Conservation (phyloP, 306 rosid genomes). For the Malus asiatica region DNA sequence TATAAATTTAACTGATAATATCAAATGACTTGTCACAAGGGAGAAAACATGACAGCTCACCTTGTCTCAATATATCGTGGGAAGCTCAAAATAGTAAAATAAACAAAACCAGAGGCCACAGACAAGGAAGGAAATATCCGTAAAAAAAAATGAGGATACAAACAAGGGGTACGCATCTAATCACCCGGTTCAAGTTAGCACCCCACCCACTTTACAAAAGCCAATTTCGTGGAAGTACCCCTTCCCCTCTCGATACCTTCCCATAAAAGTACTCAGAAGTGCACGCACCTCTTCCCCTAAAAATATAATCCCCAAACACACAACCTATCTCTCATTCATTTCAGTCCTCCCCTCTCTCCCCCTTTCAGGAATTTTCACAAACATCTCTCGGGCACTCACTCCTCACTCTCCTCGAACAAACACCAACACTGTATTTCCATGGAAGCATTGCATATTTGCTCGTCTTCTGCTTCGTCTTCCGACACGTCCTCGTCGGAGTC, state of each 20-base stretch:
- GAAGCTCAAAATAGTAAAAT: constrained; percentile 32
- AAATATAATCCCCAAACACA: constrained; percentile 10
- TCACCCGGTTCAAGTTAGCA: constrained; percentile 7
- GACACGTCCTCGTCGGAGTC: constrained; percentile 67
- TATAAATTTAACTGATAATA: too few species aligned
- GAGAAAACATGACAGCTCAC: neutral
- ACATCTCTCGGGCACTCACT: neutral
- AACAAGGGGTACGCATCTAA: constrained; percentile 7
- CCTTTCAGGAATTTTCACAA: neutral
- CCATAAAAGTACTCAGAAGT: neutral
- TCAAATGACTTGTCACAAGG: too few species aligned
- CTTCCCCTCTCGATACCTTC: neutral
- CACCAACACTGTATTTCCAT: neutral
- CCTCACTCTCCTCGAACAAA: neutral
- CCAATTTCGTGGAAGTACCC: constrained; percentile 62
- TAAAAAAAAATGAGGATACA: neutral
- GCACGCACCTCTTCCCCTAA: constrained; percentile 31
- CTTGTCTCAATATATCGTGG: neutral
- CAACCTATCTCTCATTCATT: neutral
- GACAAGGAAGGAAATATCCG: neutral
- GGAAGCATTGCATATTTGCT: constrained; percentile 42
- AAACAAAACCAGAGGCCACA: neutral
- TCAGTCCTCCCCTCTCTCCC: neutral
- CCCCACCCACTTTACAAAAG: constrained; percentile 30
- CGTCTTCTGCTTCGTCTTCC: constrained; percentile 53